Percentiles rank a stretch among this genome's conserved stretches.
These are phyloP conservation scores for Alternaria sp. DNA, from an alignment of 2,329 filamentous ascomycete genomes.

Conservation along the genomic window DNA sequence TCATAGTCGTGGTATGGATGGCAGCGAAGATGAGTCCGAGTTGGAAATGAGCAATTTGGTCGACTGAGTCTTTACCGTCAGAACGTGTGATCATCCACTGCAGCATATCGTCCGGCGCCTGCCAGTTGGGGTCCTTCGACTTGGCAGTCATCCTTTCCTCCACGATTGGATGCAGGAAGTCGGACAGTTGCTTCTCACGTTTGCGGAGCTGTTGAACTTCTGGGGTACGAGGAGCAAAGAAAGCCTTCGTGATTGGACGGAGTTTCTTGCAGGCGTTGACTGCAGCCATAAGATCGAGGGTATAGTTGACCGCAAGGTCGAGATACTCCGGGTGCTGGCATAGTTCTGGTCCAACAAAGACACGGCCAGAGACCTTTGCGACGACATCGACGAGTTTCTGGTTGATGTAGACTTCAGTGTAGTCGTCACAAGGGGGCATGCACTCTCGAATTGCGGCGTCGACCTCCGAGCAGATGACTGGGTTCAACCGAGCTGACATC, in stretches of 20 bases:
- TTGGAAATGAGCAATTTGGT: conserved; percentile 22
- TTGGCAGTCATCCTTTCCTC: conserved; percentile 30
- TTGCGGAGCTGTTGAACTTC: conserved; percentile 33
- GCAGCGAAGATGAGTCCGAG: conserved; percentile 42
- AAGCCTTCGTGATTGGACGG: conserved; percentile 34
- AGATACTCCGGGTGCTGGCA: conserved; percentile 42
- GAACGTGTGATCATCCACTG: conserved; percentile 48
- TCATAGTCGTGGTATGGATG: conserved; percentile 43
- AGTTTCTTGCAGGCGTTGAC: conserved; percentile 39
- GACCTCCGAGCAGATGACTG: conserved; percentile 40
- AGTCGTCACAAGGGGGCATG: conserved; percentile 41
- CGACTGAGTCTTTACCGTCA: conserved; percentile 12
- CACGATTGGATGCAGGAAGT: conserved; percentile 38
- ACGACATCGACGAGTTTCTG: conserved; percentile 41
- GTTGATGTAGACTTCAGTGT: conserved; percentile 43
- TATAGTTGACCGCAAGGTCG: conserved; percentile 41
- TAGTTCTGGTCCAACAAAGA: conserved; percentile 46
- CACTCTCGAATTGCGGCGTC: conserved; percentile 37
- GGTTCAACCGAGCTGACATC: conserved; percentile 38
- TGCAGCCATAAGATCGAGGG: conserved; percentile 41
- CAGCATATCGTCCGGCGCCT: conserved; percentile 49
- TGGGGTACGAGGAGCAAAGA: conserved; percentile 35
- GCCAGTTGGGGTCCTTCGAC: conserved; percentile 38
- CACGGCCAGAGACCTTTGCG: conserved; percentile 43
- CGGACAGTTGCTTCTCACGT: conserved; percentile 21